These are phyloP conservation scores for Ajuga chamaepitys DNA, from an alignment of 257 asterid species.

Conservation along the genomic window DNA sequence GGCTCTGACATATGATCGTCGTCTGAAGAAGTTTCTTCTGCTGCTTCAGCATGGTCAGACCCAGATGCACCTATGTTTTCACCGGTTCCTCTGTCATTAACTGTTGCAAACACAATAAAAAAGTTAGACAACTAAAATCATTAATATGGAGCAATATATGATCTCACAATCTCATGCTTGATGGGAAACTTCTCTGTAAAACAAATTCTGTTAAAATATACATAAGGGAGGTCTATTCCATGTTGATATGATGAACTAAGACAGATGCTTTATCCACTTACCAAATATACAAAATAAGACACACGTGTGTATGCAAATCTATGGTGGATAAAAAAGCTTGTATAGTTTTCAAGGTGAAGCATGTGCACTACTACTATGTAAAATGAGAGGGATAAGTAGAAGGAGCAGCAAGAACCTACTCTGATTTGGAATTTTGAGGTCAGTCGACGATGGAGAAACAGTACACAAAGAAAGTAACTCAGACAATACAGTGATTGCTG, in stretches of 20 bases:
- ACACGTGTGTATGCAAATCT: too few relatives aligned
- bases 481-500: slow-evolving; percentile 37
- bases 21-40: slow-evolving; percentile 8
- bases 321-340: too few relatives aligned
- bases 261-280: too few relatives aligned
- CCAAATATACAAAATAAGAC: too few relatives aligned
- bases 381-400: neutral
- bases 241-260: too few relatives aligned
- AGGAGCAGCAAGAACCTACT: slow-evolving; percentile 31
- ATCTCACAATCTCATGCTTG: neutral
- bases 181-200: too few relatives aligned
- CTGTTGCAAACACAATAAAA: slow-evolving; percentile 24
- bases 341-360: too few relatives aligned
- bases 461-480: slow-evolving; percentile 41
- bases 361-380: neutral
- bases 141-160: neutral
- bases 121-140: slow-evolving; percentile 8
- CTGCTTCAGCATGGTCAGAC: slow-evolving; percentile 19
- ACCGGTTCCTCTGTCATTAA: slow-evolving; percentile 10
- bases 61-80: slow-evolving; percentile 15
- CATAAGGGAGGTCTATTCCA: too few relatives aligned
- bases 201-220: too few relatives aligned
- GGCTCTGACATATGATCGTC: slow-evolving; percentile 9
- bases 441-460: slow-evolving; percentile 28
- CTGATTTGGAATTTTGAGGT: slow-evolving; percentile 17